Percentiles rank a stretch among this genome's conserved stretches.
phyloP scores from a whole-genome alignment of 192 early-diverging fungal genomes.

The Thoreauomyces humboldtii region DNA sequence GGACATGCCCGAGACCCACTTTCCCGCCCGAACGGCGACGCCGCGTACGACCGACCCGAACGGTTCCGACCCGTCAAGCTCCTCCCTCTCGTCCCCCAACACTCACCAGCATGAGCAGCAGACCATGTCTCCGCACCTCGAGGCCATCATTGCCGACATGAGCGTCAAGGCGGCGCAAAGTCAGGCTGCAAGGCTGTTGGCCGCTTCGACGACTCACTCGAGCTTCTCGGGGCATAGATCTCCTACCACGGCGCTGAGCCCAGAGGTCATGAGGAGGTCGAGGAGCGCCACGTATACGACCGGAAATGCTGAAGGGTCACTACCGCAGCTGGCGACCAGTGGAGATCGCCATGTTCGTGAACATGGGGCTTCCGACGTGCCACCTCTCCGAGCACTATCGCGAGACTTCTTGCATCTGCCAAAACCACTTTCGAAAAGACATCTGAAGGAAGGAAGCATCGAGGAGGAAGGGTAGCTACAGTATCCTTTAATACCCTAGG shows the following conservation, averaged over 20 bases:
- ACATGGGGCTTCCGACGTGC: not conserved
- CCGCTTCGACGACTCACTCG: not conserved
- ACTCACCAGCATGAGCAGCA: not conserved
- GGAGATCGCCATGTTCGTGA: not conserved
- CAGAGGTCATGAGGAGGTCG: too few relatives aligned
- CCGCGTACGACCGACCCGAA: not conserved
- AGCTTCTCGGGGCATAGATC: too few relatives aligned
- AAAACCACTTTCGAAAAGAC: not conserved
- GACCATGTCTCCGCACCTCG: not conserved
- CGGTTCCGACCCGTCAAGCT: not conserved
- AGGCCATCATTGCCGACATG: constrained; percentile 1
- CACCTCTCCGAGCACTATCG: not conserved
- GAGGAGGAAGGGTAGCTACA: too few relatives aligned
- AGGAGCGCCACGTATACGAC: not conserved
- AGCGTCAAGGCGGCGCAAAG: not conserved
- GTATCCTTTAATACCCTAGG: too few relatives aligned
- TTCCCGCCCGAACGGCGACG: not conserved
- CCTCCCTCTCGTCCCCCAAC: not conserved
- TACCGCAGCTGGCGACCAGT: too few relatives aligned
- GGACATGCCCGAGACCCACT: not conserved
- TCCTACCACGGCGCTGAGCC: too few relatives aligned
- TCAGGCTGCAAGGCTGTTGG: not conserved
- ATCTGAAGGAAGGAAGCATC: constrained; percentile 1
- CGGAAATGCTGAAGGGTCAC: not conserved
- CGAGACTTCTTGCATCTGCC: constrained; percentile 1